These are phyloP conservation scores for Trichosanthes truncata DNA, from an alignment of 306 rosid species.

Conservation along the genomic window DNA sequence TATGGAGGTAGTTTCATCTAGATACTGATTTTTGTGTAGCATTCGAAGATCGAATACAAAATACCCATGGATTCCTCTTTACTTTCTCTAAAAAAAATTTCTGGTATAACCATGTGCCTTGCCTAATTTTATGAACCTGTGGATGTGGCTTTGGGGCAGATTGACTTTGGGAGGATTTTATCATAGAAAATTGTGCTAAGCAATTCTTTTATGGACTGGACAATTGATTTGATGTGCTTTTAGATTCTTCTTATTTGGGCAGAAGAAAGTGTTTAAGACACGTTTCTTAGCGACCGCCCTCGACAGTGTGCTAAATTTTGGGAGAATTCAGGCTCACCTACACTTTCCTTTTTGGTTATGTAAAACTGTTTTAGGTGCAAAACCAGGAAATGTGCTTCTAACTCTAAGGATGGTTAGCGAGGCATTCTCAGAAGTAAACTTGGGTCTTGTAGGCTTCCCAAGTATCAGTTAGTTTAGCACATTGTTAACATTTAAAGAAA, in stretches of 20 bases:
- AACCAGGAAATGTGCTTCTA: slow-evolving; percentile 1
- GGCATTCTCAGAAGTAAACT: background rate
- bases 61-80: too few relatives aligned
- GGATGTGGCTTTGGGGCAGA: background rate
- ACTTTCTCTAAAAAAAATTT: too few relatives aligned
- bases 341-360: background rate
- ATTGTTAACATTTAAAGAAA: background rate
- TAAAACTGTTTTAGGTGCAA: background rate
- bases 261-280: slow-evolving; percentile 54
- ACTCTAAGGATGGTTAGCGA: background rate
- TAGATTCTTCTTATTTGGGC: slow-evolving; percentile 45
- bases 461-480: background rate
- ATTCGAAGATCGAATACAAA: too few relatives aligned
- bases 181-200: background rate
- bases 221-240: slow-evolving; percentile 47
- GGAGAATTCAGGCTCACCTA: background rate
- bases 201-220: slow-evolving; percentile 46
- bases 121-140: background rate
- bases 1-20: too few relatives aligned
- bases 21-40: too few relatives aligned
- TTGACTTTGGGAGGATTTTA: background rate
- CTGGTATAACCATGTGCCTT: background rate
- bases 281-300: too few relatives aligned
- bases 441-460: background rate
- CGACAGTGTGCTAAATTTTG: too few relatives aligned